Base-by-base conservation (phyloP, 2,329 filamentous ascomycete genomes). In the Aureobasidium sp. region DNA sequence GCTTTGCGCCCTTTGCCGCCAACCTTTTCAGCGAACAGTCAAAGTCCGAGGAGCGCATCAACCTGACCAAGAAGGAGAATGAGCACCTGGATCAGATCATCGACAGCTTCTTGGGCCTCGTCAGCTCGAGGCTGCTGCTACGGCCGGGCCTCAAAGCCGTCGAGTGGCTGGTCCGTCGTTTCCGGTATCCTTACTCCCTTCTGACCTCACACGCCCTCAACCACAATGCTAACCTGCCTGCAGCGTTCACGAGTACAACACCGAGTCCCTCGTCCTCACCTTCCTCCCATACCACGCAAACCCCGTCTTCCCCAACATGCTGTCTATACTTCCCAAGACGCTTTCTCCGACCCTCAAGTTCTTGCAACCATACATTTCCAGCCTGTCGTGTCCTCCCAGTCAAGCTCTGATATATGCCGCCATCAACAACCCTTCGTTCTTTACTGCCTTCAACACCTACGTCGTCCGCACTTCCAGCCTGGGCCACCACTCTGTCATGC, bases 21-120 rank as follows among this genome's bases (percentile, higher is more conserved):
- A 92, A 86, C 60, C 81, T 99, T 62, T 99, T 97, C 81, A 95
- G 89, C 78, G 89, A 94, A 69, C 90, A 96, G 78, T 97, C 93
- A 77, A 92, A 91, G 73, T 82, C 84, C 65, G 87, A 96, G 71
- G 94, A 99, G 73, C 85, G 94, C 60, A 88, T 85, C 25, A 88
- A 94, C 76, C 88, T 97, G 83, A 92, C 87, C 17, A 81, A 82
- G 34, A 80, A 82, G 64, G 90, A 97, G 73, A 97, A 97, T 76
- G 82, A 84, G 67, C 88, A 91, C 71, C 79, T 99, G 62, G 85
- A 97, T 74, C 80, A 79, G 55, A 87, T 87, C 62, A 77, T 97
- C 62, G 89, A 95, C 68, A 83, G 85, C 15, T 99, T 97, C 72
- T 79, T 99, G 67, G 88, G 87, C 36, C 80, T 97, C 15, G 86